Evolutionary conservation across 768 basidiomycete species (phyloP).

Genomic region (Mrakia blollopis): DNA sequence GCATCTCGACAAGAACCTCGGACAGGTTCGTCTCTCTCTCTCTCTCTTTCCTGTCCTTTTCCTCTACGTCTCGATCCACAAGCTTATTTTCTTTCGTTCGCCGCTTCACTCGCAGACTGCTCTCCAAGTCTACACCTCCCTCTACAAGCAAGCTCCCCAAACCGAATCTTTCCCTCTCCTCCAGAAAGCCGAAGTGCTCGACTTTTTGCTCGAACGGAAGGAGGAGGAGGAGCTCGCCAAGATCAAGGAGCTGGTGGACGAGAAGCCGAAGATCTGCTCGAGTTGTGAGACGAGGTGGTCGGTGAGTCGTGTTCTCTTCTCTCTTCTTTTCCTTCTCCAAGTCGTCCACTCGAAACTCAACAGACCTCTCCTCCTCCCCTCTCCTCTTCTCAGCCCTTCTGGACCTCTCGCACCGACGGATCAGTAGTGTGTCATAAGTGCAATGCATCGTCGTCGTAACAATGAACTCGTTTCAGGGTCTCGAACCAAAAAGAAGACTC

Average conservation of each 20-base stretch:
- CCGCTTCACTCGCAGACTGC: slow-evolving; percentile 59
- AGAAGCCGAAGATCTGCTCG: neutral
- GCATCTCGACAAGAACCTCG: slow-evolving; percentile 40
- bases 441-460: too few species aligned
- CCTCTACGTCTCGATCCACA: neutral
- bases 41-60: neutral
- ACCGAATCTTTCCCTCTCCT: slow-evolving; percentile 70
- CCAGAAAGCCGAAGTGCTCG: slow-evolving; percentile 81
- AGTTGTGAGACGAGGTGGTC: neutral
- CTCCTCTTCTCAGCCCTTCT: neutral
- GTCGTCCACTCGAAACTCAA: neutral
- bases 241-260: neutral
- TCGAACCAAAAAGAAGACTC: too few species aligned
- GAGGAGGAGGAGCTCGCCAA: neutral
- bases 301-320: neutral
- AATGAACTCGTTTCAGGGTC: too few species aligned
- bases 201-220: slow-evolving; percentile 42
- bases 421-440: too few species aligned
- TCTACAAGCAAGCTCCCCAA: slow-evolving; percentile 70
- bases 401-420: too few species aligned
- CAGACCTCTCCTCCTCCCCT: neutral
- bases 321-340: neutral
- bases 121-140: slow-evolving; percentile 75
- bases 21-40: neutral
- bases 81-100: too few species aligned